phyloP scores from a whole-genome alignment of 1,139 yeast species.

The Pneumocystis canis region DNA sequence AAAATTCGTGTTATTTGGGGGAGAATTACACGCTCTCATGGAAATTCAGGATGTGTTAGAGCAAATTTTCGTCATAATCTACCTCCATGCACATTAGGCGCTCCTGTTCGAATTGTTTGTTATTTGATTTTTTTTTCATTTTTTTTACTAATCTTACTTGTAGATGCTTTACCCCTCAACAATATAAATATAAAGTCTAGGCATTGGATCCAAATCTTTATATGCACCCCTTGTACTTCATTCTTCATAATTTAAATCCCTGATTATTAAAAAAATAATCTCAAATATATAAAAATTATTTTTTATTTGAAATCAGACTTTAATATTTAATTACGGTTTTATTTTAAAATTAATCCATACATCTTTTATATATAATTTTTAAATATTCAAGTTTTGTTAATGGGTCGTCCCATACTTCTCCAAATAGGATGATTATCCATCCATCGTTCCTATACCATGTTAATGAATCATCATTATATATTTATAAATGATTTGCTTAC shows the following conservation, averaged over 20 bases:
- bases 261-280: too few relatives aligned
- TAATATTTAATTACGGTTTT: background rate
- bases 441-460: background rate
- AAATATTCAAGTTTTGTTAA: too few relatives aligned
- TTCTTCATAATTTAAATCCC: too few relatives aligned
- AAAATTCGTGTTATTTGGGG: constrained; percentile 99
- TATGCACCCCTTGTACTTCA: too few relatives aligned
- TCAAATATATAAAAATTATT: too few relatives aligned
- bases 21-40: constrained; percentile 92
- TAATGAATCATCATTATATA: background rate
- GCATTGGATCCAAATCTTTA: background rate
- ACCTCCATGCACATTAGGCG: constrained; percentile 99
- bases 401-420: background rate
- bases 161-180: constrained; percentile 82
- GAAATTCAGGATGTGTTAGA: constrained; percentile 96
- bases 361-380: too few relatives aligned
- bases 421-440: background rate
- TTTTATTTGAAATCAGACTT: too few relatives aligned
- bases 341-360: background rate
- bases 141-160: background rate
- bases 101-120: constrained; percentile 92
- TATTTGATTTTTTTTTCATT: background rate
- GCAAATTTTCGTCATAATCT: constrained; percentile 98
- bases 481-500: background rate
- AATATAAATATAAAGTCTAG: constrained; percentile 47